These are phyloP conservation scores for Auricularia heimuer DNA, from an alignment of 768 basidiomycete genomes.

Conservation along the genomic window DNA sequence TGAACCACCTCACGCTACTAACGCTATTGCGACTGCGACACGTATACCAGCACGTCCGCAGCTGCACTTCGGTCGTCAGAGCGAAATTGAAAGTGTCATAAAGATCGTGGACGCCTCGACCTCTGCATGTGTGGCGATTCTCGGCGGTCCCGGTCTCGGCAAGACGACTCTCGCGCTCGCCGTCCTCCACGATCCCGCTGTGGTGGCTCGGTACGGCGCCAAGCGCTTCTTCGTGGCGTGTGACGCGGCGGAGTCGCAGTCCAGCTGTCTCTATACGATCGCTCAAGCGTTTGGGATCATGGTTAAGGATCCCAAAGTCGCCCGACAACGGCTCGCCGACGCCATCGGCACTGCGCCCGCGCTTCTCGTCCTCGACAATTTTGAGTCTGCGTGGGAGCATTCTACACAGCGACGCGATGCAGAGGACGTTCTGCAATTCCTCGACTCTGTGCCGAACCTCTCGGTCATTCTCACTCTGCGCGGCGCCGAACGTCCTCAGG, in stretches of 20 bases:
- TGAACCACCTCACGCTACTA: no score
- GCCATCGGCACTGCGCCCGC: conserved; percentile 10
- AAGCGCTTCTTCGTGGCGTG: conserved; percentile 27
- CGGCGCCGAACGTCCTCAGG: conserved; percentile 15
- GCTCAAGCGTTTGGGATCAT: not conserved
- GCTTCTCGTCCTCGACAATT: conserved; percentile 15
- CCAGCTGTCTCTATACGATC: not conserved
- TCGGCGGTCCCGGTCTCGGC: conserved; percentile 28
- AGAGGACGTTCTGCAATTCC: conserved; percentile 11
- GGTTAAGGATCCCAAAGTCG: not conserved
- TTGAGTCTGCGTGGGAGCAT: conserved; percentile 17
- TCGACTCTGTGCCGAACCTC: conserved; percentile 10
- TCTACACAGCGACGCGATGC: conserved; percentile 11
- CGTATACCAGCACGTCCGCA: not conserved
- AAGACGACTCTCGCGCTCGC: conserved; percentile 30
- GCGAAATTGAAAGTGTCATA: not conserved
- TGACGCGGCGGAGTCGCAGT: conserved; percentile 5
- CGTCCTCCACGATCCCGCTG: conserved; percentile 17
- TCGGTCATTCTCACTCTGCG: conserved; percentile 16
- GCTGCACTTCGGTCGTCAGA: not conserved
- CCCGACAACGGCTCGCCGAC: not conserved
- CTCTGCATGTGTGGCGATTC: conserved; percentile 8
- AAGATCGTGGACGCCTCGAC: not conserved
- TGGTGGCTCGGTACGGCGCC: conserved; percentile 15
- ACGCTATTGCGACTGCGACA: no score